Percentiles rank a stretch among this genome's conserved stretches.
Conservation (phyloP, 495 filamentous ascomycete genomes). For the Penicillium parvum region DNA sequence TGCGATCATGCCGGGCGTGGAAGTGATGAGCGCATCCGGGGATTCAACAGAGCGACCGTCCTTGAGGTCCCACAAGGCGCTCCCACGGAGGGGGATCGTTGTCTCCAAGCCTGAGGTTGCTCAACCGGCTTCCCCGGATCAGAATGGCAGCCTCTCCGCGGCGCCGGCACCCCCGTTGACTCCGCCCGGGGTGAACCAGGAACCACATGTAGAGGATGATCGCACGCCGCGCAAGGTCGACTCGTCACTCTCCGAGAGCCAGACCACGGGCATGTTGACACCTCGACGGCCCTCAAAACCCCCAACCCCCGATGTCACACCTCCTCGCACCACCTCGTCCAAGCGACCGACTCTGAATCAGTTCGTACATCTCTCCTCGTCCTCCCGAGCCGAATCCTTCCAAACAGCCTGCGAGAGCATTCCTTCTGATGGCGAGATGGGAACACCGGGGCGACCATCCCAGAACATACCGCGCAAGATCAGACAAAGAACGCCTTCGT, state of each 20-base stretch:
- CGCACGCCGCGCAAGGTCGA: conserved; percentile 21
- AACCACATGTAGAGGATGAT: conserved; percentile 20
- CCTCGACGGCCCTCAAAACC: conserved; percentile 62
- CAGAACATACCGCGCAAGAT: conserved; percentile 23
- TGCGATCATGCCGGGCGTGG: conserved; percentile 36
- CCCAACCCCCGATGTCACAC: conserved; percentile 69
- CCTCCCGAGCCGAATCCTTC: conserved; percentile 66
- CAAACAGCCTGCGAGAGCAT: conserved; percentile 64
- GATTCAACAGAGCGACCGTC: conserved; percentile 33
- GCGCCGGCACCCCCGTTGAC: conserved; percentile 37
- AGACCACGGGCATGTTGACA: conserved; percentile 40
- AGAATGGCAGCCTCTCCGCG: conserved; percentile 21
- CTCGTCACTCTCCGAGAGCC: conserved; percentile 21
- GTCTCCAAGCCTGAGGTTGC: conserved; percentile 20
- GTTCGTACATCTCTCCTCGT: conserved; percentile 32
- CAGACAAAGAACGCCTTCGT: conserved; percentile 23
- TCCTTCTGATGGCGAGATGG: conserved; percentile 59
- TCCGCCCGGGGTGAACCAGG: conserved; percentile 30
- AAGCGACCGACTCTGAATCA: conserved; percentile 41
- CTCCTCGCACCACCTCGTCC: conserved; percentile 49
- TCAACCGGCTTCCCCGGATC: conserved; percentile 25
- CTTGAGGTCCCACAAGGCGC: conserved; percentile 44
- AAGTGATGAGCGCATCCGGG: conserved; percentile 28
- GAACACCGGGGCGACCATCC: conserved; percentile 43
- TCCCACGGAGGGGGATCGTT: conserved; percentile 35